Evolutionary conservation across 441 rosid species (phyloP).

Genomic region (Erodium chrysanthum): DNA sequence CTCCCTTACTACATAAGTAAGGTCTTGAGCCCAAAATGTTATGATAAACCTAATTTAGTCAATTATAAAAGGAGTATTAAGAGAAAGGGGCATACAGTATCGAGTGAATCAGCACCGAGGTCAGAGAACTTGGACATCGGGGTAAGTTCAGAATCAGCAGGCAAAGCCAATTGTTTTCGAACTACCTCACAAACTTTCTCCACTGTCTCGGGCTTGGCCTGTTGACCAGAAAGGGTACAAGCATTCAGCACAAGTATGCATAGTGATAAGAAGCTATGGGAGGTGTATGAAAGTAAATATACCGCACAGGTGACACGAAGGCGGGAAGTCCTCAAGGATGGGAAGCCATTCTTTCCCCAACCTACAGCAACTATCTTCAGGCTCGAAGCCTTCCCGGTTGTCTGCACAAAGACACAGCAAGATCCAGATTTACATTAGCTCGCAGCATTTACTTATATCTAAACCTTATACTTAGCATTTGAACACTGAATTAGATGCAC

Average conservation of each 20-base stretch:
- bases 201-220: conserved; percentile 74
- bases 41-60: no score
- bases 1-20: no score
- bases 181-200: conserved; percentile 64
- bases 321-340: not conserved
- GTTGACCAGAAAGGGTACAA: not conserved
- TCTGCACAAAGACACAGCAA: not conserved
- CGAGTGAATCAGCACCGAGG: conserved; percentile 91
- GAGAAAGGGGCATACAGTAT: conserved; percentile 35
- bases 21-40: no score
- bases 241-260: not conserved
- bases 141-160: conserved; percentile 31
- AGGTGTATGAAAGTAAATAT: not conserved
- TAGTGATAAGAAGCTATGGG: not conserved
- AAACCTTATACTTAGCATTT: not conserved
- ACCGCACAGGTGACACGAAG: not conserved
- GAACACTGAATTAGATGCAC: no score
- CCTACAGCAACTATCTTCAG: not conserved
- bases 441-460: not conserved
- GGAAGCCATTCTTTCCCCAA: not conserved
- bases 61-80: not conserved
- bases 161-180: conserved; percentile 57
- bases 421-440: not conserved
- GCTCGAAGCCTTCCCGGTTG: not conserved
- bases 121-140: conserved; percentile 54